These are phyloP conservation scores for Fusarium papillatum DNA, from an alignment of 2,329 filamentous ascomycete species.

Conservation along the genomic window DNA sequence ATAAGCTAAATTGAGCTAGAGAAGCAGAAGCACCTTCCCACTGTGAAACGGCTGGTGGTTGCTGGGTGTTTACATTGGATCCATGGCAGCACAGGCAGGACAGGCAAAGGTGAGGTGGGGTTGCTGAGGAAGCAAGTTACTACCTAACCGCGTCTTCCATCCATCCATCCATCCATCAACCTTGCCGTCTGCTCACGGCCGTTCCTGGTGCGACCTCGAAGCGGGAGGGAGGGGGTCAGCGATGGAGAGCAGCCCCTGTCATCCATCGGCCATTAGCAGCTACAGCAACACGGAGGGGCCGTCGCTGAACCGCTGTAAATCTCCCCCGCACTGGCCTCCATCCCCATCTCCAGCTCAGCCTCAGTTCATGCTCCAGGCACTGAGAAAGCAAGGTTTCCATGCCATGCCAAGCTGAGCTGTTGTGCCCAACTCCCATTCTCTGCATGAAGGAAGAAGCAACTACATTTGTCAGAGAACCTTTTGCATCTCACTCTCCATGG, in stretches of 20 bases:
- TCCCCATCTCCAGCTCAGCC: constrained; percentile 18
- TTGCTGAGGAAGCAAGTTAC: constrained; percentile 43
- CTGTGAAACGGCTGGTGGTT: constrained; percentile 32
- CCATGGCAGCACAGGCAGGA: neutral
- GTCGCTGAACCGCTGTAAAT: constrained; percentile 22
- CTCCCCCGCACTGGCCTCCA: constrained; percentile 28
- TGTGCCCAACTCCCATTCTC: neutral
- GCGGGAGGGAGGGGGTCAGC: constrained; percentile 24
- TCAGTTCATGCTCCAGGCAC: constrained; percentile 1
- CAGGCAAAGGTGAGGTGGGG: constrained; percentile 23
- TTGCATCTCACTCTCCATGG: neutral
- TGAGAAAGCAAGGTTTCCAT: constrained; percentile 13
- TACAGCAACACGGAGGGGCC: neutral
- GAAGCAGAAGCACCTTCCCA: constrained; percentile 23
- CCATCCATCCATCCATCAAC: constrained; percentile 11
- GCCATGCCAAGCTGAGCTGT: constrained; percentile 13
- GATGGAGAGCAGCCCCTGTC: constrained; percentile 25
- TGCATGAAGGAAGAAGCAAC: neutral
- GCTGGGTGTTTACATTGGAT: constrained; percentile 32
- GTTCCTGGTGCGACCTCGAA: constrained; percentile 39
- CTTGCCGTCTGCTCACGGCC: constrained; percentile 20
- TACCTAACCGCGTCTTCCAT: constrained; percentile 25
- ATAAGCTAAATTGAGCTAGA: constrained; percentile 18
- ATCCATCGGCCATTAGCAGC: constrained; percentile 10
- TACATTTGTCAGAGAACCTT: constrained; percentile 1